Evolutionary conservation across 176 grass and related monocot species (phyloP).

Genomic region (Avena eriantha): DNA sequence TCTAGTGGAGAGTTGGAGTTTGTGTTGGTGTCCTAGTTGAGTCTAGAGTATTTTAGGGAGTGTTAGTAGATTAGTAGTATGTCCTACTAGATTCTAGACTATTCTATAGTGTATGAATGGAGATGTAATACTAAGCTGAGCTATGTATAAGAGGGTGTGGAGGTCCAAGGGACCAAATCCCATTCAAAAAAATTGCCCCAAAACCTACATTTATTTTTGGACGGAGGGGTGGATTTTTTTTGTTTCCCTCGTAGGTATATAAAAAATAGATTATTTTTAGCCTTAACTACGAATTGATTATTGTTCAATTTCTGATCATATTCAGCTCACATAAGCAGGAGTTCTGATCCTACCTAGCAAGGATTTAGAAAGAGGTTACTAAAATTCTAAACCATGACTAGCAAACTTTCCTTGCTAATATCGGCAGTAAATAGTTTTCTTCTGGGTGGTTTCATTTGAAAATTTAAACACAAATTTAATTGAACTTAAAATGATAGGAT

Average conservation of each 20-base stretch:
- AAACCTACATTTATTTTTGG: no score
- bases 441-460: background rate
- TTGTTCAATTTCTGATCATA: constrained; percentile 13
- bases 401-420: background rate
- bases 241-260: background rate
- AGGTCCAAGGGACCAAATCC: no score
- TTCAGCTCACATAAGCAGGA: background rate
- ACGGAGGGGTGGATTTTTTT: no score
- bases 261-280: background rate
- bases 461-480: background rate
- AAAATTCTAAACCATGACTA: background rate
- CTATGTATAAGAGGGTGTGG: no score
- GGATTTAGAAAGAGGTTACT: background rate
- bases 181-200: no score
- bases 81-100: no score
- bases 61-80: no score
- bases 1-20: no score
- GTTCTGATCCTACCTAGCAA: background rate
- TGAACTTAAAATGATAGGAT: background rate
- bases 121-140: no score
- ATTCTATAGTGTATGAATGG: no score
- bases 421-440: background rate
- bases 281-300: background rate
- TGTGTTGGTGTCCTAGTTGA: no score
- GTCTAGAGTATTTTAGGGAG: no score